Conservation (phyloP, 148 eudicot species). For the Polygonum maritimum region DNA sequence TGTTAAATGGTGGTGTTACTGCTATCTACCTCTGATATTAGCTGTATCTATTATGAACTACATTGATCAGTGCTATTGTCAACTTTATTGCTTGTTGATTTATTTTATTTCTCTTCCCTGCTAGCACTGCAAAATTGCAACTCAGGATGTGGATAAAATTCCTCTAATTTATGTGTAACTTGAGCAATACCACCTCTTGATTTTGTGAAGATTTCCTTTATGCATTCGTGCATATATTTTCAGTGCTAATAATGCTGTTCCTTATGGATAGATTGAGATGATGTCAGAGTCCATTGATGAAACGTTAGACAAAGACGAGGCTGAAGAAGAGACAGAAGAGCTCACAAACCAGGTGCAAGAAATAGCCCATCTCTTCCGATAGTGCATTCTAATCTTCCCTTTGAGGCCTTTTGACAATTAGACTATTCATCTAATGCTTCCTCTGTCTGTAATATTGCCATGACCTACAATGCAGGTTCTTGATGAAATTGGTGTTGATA, state of each 20-base stretch:
- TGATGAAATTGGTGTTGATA: constrained; percentile 72
- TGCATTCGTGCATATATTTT: not conserved
- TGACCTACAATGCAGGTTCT: constrained; percentile 34
- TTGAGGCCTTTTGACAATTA: not conserved
- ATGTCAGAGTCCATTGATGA: constrained; percentile 73
- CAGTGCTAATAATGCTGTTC: not conserved
- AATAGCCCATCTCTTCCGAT: not conserved
- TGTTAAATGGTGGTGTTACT: not conserved
- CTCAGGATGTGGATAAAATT: not conserved
- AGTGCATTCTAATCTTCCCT: not conserved
- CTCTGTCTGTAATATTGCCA: not conserved
- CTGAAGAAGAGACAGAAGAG: constrained; percentile 72
- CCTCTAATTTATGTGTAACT: not conserved
- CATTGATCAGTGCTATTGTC: not conserved
- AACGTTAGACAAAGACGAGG: constrained; percentile 66
- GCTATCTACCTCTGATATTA: not conserved
- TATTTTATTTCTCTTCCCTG: not conserved
- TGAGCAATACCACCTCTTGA: not conserved
- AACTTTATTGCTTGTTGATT: not conserved
- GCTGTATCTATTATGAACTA: not conserved
- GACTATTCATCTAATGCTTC: not conserved
- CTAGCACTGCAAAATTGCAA: not conserved
- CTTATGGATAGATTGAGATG: constrained; percentile 45
- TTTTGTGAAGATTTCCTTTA: not conserved
- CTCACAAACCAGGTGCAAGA: constrained; percentile 56